Evolutionary conservation across 2,329 filamentous ascomycete genomes (phyloP).

Genomic region (Juglanconis oblonga): DNA sequence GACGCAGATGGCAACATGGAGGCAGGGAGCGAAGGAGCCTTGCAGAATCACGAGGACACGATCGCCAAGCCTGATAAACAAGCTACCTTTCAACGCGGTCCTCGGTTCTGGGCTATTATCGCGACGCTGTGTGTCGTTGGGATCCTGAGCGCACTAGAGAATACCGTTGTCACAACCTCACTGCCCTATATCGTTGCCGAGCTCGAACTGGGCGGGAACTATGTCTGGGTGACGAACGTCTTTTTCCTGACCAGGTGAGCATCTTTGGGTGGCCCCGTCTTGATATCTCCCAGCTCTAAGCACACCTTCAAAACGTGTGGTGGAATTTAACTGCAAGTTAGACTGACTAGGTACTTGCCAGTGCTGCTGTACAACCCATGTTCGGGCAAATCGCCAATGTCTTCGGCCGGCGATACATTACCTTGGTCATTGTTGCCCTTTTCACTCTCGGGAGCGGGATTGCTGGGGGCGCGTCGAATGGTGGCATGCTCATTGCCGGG

Average conservation of each 20-base stretch:
- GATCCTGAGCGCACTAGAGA: slow-evolving; percentile 25
- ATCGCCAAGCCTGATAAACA: too few species aligned
- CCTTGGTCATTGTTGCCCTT: slow-evolving; percentile 38
- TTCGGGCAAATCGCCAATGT: slow-evolving; percentile 49
- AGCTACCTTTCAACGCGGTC: too few species aligned
- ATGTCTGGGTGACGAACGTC: slow-evolving; percentile 27
- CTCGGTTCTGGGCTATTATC: background rate
- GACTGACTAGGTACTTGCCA: slow-evolving; percentile 1
- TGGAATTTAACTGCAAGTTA: too few species aligned
- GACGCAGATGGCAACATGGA: too few species aligned
- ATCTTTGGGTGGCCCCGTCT: too few species aligned
- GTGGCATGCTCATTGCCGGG: slow-evolving; percentile 18
- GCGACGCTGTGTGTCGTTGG: slow-evolving; percentile 16
- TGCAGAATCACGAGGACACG: too few species aligned
- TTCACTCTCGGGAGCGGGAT: slow-evolving; percentile 52
- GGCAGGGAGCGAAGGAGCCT: too few species aligned
- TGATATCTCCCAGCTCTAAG: too few species aligned
- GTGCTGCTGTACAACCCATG: slow-evolving; percentile 41
- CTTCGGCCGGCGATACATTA: slow-evolving; percentile 45
- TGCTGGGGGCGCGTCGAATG: slow-evolving; percentile 31
- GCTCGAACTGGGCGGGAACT: slow-evolving; percentile 23
- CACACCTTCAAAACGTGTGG: too few species aligned
- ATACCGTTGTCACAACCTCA: slow-evolving; percentile 26
- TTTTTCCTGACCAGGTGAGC: slow-evolving; percentile 23
- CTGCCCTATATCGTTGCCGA: slow-evolving; percentile 24